Percentiles rank a stretch among this genome's conserved stretches.
These are phyloP conservation scores for Penicillium bialowiezense DNA, from an alignment of 495 filamentous ascomycete genomes.

Conservation along the genomic window DNA sequence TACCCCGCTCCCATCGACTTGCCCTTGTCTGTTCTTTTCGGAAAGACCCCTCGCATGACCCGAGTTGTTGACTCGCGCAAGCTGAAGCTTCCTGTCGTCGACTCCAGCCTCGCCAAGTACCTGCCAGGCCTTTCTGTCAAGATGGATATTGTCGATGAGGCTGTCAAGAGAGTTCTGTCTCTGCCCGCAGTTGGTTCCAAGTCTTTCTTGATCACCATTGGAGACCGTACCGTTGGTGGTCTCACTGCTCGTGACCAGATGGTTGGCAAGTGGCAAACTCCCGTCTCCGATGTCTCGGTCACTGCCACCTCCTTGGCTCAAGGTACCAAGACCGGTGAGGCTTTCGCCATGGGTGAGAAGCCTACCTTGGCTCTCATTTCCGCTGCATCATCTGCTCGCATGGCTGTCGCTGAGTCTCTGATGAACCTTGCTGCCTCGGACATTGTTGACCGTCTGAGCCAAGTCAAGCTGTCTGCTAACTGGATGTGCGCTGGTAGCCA, in stretches of 20 bases:
- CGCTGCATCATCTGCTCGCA: conserved; percentile 86
- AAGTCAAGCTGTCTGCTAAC: conserved; percentile 88
- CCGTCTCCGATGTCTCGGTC: conserved; percentile 89
- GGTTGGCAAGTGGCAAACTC: conserved; percentile 96
- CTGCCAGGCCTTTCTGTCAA: conserved; percentile 57
- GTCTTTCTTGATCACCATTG: conserved; percentile 95
- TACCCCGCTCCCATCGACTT: conserved; percentile 81
- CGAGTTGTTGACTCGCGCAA: conserved; percentile 73
- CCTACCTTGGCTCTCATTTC: conserved; percentile 88
- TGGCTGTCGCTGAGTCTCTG: conserved; percentile 93
- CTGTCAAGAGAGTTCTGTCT: conserved; percentile 74
- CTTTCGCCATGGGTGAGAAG: conserved; percentile 97
- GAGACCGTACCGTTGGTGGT: conserved; percentile 86
- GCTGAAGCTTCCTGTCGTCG: conserved; percentile 66
- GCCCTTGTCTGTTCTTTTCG: conserved; percentile 88
- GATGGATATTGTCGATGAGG: conserved; percentile 65
- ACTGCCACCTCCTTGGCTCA: conserved; percentile 76
- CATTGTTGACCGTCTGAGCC: conserved; percentile 68
- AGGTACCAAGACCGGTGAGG: conserved; percentile 78
- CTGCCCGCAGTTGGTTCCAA: conserved; percentile 92
- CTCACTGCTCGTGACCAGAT: conserved; percentile 89
- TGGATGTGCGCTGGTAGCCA: conserved; percentile 98
- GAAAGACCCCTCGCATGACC: conserved; percentile 82
- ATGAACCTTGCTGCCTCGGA: conserved; percentile 91
- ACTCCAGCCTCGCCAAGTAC: conserved; percentile 62